Conservation (phyloP, 257 asterid species). For the Anisodus tanguticus region DNA sequence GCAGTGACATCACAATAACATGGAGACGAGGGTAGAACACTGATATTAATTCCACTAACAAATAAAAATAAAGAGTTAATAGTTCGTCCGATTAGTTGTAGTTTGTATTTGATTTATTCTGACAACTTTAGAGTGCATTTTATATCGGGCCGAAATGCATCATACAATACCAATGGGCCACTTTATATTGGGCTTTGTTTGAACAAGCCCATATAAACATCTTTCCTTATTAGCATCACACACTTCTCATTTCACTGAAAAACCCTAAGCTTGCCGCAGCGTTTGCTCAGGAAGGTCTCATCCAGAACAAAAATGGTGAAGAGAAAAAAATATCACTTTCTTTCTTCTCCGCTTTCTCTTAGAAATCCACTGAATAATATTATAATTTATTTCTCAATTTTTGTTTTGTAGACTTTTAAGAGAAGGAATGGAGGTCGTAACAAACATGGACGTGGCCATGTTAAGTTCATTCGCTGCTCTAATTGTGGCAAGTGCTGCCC, state of each 20-base stretch:
- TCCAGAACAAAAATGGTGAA: conserved; percentile 31
- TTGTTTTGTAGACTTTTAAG: conserved; percentile 58
- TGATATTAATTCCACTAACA: too few relatives aligned
- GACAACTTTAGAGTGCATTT: too few relatives aligned
- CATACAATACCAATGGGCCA: background rate
- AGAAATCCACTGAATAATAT: background rate
- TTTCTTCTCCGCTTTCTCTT: background rate
- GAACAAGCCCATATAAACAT: background rate
- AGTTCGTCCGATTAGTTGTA: too few relatives aligned
- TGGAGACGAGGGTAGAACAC: too few relatives aligned
- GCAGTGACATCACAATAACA: too few relatives aligned
- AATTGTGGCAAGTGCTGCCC: conserved; percentile 83
- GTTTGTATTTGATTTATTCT: too few relatives aligned
- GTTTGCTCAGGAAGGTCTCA: background rate
- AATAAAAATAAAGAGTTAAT: too few relatives aligned
- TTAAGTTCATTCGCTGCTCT: conserved; percentile 71
- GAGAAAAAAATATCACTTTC: background rate
- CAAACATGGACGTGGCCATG: conserved; percentile 79
- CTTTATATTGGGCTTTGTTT: background rate
- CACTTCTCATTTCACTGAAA: background rate
- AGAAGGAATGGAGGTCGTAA: conserved; percentile 77
- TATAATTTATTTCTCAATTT: background rate
- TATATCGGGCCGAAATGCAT: too few relatives aligned
- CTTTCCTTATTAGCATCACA: background rate
- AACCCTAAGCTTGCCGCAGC: conserved; percentile 25